phyloP scores from a whole-genome alignment of 805 yeast species.

The Saccharomyces paradoxus region DNA sequence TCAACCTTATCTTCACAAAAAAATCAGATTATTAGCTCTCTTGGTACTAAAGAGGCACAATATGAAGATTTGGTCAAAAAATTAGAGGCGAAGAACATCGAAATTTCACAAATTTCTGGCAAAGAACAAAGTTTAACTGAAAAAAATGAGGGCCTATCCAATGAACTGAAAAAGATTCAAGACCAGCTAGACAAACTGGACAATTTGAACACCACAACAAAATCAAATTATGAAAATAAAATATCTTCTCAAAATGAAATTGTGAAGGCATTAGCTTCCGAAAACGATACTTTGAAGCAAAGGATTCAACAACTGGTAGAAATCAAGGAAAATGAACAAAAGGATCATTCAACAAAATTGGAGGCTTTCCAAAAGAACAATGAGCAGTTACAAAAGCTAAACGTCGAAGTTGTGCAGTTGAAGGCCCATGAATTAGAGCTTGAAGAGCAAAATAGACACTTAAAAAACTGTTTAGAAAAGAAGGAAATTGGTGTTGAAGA shows the following conservation, averaged over 20 bases:
- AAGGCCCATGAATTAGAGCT: slow-evolving; percentile 23
- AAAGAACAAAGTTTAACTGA: slow-evolving; percentile 9
- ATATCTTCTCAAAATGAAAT: slow-evolving; percentile 32
- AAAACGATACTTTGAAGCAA: slow-evolving; percentile 20
- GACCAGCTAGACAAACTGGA: slow-evolving; percentile 10
- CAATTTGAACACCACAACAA: slow-evolving; percentile 12
- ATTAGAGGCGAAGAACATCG: slow-evolving; percentile 7
- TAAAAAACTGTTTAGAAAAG: slow-evolving; percentile 15
- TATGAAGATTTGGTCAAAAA: slow-evolving; percentile 12
- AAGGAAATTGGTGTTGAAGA: slow-evolving; percentile 14
- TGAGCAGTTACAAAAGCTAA: slow-evolving; percentile 27
- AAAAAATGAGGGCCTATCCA: slow-evolving; percentile 2
- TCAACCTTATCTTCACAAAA: slow-evolving; percentile 18
- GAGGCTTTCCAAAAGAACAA: slow-evolving; percentile 16
- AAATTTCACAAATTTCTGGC: slow-evolving; percentile 5
- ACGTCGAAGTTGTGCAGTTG: slow-evolving; percentile 25
- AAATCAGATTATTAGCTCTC: slow-evolving; percentile 16
- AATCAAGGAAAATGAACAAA: slow-evolving; percentile 11
- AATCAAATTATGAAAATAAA: slow-evolving; percentile 30
- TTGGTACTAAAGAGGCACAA: slow-evolving; percentile 24
- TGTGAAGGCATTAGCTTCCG: slow-evolving; percentile 24
- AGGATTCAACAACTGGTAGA: slow-evolving; percentile 16
- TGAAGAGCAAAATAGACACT: slow-evolving; percentile 22
- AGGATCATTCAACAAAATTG: slow-evolving; percentile 11
- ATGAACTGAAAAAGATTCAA: slow-evolving; percentile 6